phyloP scores from a whole-genome alignment of 23 red algal genomes.

The Gracilariopsis chorda region DNA sequence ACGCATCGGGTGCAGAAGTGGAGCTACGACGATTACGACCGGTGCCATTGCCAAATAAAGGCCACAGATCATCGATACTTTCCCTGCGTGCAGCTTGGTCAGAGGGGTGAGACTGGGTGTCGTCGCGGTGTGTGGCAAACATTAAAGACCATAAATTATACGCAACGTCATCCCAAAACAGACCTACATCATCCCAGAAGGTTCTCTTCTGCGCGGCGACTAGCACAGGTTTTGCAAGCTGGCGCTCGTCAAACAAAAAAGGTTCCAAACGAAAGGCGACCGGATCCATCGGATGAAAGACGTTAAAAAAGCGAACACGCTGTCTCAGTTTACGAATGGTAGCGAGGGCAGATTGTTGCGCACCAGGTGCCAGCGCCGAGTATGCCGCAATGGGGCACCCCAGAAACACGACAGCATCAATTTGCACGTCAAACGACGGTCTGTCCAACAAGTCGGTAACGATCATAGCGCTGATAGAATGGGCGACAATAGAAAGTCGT shows the following conservation, averaged over 20 bases:
- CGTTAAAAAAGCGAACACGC: constrained; percentile 29
- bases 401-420: constrained; percentile 40
- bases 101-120: background rate
- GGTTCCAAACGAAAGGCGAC: constrained; percentile 57
- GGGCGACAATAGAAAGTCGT: constrained; percentile 21
- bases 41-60: background rate
- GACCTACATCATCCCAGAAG: constrained; percentile 46
- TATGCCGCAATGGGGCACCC: constrained; percentile 43
- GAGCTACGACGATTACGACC: background rate
- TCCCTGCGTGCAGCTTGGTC: background rate
- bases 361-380: constrained; percentile 38
- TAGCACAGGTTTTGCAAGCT: background rate
- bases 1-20: background rate
- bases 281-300: constrained; percentile 59
- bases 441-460: constrained; percentile 33
- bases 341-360: constrained; percentile 16
- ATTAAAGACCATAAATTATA: constrained; percentile 31
- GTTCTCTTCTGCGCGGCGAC: constrained; percentile 13
- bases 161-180: constrained; percentile 53
- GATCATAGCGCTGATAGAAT: constrained; percentile 35
- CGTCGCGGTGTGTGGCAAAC: background rate
- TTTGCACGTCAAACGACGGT: background rate
- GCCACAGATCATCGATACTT: constrained; percentile 7
- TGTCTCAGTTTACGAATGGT: constrained; percentile 2
- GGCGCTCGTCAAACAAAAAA: background rate